A percentile compares a stretch with the other conserved stretches of the same genome.
Conservation (phyloP, 305 asterid species). For the Rubia peregrina region DNA sequence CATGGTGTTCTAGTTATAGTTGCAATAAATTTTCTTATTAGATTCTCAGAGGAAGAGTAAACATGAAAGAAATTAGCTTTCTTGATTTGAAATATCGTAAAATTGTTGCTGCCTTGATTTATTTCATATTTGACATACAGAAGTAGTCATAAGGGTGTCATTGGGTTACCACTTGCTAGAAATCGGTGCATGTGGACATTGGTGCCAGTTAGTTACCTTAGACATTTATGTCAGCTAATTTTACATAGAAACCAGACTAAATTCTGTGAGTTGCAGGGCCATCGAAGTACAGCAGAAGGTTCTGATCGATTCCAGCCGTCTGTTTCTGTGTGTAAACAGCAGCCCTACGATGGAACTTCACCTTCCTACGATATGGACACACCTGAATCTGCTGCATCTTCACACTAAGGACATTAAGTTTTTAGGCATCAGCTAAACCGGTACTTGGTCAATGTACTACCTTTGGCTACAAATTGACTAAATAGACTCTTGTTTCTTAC, state of each 20-base stretch:
- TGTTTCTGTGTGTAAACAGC: not conserved
- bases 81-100: not conserved
- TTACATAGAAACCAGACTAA: not conserved
- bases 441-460: not conserved
- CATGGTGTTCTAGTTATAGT: not conserved
- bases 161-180: not conserved
- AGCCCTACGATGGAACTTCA: not conserved
- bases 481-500: too few relatives aligned
- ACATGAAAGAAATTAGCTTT: not conserved
- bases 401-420: not conserved
- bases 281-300: conserved; percentile 5
- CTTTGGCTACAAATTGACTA: not conserved
- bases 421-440: not conserved
- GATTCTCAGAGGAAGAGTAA: not conserved
- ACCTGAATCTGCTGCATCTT: conserved; percentile 10
- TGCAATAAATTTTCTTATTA: not conserved
- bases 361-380: conserved; percentile 4
- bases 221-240: not conserved
- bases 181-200: not conserved
- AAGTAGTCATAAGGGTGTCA: too few relatives aligned
- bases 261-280: conserved; percentile 9
- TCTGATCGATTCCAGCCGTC: not conserved
- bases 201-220: conserved; percentile 1
- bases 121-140: not conserved
- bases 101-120: not conserved